phyloP scores from a whole-genome alignment of 2,329 filamentous ascomycete genomes.

The Annulohypoxylon truncatum region DNA sequence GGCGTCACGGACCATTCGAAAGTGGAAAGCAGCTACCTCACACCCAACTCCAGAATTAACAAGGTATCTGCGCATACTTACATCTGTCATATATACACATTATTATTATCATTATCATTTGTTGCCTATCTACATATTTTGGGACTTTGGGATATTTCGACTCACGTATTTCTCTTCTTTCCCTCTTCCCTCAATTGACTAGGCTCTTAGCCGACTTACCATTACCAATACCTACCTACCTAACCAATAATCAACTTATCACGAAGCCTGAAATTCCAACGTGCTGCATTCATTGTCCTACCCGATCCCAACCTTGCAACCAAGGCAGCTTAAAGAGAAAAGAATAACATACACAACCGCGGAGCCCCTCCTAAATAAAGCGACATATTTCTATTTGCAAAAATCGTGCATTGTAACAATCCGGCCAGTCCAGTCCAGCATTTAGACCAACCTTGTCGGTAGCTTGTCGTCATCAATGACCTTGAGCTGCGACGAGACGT shows the following conservation, averaged over 20 bases:
- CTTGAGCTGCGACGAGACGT: slow-evolving; percentile 17
- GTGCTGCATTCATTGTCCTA: slow-evolving; percentile 35
- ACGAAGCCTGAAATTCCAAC: slow-evolving; percentile 32
- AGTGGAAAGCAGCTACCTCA: slow-evolving; percentile 10
- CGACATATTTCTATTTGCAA: slow-evolving; percentile 23
- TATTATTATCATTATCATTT: background rate
- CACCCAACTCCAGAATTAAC: background rate
- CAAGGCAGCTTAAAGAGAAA: slow-evolving; percentile 23
- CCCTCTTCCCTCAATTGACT: slow-evolving; percentile 2
- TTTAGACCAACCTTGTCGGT: slow-evolving; percentile 13
- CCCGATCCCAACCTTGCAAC: slow-evolving; percentile 13
- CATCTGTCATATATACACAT: background rate
- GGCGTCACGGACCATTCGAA: slow-evolving; percentile 22
- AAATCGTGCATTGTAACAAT: slow-evolving; percentile 29
- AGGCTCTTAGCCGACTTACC: background rate
- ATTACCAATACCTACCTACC: background rate
- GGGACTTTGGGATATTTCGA: background rate
- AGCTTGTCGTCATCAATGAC: slow-evolving; percentile 25
- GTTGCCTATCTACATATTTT: background rate
- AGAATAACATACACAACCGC: slow-evolving; percentile 5
- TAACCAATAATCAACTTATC: slow-evolving; percentile 27
- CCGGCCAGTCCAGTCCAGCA: slow-evolving; percentile 28
- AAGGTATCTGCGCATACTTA: slow-evolving; percentile 12
- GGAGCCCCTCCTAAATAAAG: slow-evolving; percentile 33
- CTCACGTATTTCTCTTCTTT: background rate